Evolutionary conservation across 192 early-diverging fungal genomes (phyloP).

Genomic region (Podila clonocystis): DNA sequence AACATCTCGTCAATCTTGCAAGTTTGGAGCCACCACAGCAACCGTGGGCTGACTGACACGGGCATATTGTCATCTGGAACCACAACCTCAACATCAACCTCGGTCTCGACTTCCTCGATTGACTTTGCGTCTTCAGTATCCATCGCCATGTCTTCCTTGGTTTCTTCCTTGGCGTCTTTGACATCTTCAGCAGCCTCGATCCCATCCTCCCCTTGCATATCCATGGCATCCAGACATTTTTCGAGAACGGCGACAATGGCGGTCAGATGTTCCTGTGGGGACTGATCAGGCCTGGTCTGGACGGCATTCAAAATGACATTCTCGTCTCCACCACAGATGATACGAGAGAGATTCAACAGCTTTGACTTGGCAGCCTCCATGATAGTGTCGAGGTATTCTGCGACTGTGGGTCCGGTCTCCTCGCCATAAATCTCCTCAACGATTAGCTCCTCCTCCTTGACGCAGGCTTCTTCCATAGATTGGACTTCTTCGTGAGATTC

Average conservation of each 20-base stretch:
- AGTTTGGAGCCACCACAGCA: conserved; percentile 28
- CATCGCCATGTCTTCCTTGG: conserved; percentile 9
- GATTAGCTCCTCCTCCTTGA: not conserved
- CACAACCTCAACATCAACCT: not conserved
- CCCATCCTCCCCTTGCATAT: not conserved
- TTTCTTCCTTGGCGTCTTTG: not conserved
- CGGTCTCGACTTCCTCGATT: not conserved
- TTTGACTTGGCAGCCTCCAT: conserved; percentile 20
- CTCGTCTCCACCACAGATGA: conserved; percentile 16
- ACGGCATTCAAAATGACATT: conserved; percentile 21
- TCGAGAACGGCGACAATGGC: conserved; percentile 12
- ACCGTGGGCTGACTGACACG: conserved; percentile 17
- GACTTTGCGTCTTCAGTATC: not conserved
- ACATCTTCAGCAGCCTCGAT: not conserved
- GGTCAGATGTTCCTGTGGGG: not conserved
- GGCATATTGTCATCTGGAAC: not conserved
- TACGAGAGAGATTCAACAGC: conserved; percentile 13
- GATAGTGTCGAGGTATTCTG: conserved; percentile 20
- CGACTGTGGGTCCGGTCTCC: conserved; percentile 6
- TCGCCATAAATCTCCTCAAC: not conserved
- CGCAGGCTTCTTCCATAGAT: not conserved
- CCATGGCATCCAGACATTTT: conserved; percentile 30
- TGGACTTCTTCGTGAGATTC: no score
- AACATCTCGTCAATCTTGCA: conserved; percentile 30
- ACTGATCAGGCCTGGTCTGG: not conserved